phyloP scores from a whole-genome alignment of 768 basidiomycete genomes.

The Megacollybia marginata region DNA sequence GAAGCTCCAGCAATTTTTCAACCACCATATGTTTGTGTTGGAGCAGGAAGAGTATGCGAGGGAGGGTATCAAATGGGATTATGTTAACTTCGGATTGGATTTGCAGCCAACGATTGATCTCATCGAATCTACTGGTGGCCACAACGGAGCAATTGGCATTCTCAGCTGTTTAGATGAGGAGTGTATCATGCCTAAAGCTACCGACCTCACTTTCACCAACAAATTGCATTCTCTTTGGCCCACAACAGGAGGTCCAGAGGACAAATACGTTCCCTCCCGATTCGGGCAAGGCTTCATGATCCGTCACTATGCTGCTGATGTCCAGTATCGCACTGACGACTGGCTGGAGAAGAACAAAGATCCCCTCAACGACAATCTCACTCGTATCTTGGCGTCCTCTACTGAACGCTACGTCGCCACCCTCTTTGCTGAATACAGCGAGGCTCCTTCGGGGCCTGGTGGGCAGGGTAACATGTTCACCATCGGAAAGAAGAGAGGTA shows the following conservation, averaged over 20 bases:
- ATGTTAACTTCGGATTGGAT: constrained; percentile 96
- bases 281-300: constrained; percentile 95
- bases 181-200: constrained; percentile 99
- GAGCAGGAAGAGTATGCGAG: constrained; percentile 98
- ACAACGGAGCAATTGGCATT: constrained; percentile 62
- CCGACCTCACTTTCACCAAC: constrained; percentile 89
- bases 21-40: constrained; percentile 99
- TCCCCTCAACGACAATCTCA: constrained; percentile 92
- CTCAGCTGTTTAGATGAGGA: constrained; percentile 94
- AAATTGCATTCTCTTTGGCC: constrained; percentile 83
- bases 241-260: constrained; percentile 32
- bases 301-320: constrained; percentile 93
- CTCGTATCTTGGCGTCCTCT: constrained; percentile 78
- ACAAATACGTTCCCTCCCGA: constrained; percentile 80
- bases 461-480: constrained; percentile 30
- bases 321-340: constrained; percentile 92
- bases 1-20: constrained; percentile 96
- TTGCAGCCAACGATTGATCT: constrained; percentile 98
- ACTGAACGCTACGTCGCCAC: constrained; percentile 73
- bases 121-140: constrained; percentile 80
- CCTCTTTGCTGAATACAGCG: constrained; percentile 79
- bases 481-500: constrained; percentile 59
- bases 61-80: constrained; percentile 96
- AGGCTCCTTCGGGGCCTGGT: constrained; percentile 29
- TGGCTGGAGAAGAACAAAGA: constrained; percentile 99